These are phyloP conservation scores for Neurospora sp. DNA, from an alignment of 495 filamentous ascomycete genomes.

Conservation along the genomic window DNA sequence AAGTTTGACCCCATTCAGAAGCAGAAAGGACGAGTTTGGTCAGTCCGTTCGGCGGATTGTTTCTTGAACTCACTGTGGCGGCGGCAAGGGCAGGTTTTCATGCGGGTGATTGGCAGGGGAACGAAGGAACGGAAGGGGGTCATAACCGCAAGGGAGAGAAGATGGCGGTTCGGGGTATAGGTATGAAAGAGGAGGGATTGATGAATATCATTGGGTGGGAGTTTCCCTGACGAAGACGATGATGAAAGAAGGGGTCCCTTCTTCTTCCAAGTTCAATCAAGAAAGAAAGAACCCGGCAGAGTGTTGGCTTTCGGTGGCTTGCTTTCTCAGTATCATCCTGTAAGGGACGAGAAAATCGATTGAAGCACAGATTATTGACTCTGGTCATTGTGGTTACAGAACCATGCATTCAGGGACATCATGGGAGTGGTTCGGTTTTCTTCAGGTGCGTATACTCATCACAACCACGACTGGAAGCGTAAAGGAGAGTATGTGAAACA, in stretches of 20 bases:
- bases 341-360: background rate
- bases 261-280: background rate
- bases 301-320: background rate
- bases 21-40: background rate
- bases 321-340: background rate
- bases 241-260: background rate
- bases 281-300: background rate
- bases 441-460: constrained; percentile 34
- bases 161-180: background rate
- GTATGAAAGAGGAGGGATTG: background rate
- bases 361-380: background rate
- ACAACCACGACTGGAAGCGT: too few relatives aligned
- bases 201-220: background rate
- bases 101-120: background rate
- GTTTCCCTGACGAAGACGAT: background rate
- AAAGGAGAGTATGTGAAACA: too few relatives aligned
- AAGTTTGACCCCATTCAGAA: background rate
- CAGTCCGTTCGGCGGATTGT: background rate
- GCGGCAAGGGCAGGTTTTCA: background rate
- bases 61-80: background rate
- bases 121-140: background rate
- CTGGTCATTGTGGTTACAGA: constrained; percentile 32
- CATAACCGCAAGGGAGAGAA: background rate
- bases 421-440: constrained; percentile 67
- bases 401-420: constrained; percentile 66